phyloP scores from a whole-genome alignment of 257 asterid genomes.

The Asclepias syriaca region DNA sequence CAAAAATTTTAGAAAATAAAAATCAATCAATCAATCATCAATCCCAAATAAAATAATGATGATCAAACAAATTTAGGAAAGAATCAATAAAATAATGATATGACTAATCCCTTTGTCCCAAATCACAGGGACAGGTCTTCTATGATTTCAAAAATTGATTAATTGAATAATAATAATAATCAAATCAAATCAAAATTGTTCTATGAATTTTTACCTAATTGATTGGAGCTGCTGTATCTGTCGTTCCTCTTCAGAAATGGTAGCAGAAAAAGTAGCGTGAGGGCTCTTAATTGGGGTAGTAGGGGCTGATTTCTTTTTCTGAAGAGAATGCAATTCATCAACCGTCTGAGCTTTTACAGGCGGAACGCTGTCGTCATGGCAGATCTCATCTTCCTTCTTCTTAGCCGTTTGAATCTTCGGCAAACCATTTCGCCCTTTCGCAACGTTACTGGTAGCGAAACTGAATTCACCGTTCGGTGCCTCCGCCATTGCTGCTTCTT shows the following conservation, averaged over 20 bases:
- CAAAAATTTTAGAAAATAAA: background rate
- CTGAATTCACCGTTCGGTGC: conserved; percentile 43
- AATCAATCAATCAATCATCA: background rate
- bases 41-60: background rate
- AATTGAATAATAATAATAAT: no score
- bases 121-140: background rate
- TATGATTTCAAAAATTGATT: no score
- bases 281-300: conserved; percentile 58
- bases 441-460: conserved; percentile 26
- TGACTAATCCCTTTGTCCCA: background rate
- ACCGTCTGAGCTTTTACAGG: conserved; percentile 81
- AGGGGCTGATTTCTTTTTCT: conserved; percentile 81
- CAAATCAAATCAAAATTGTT: background rate
- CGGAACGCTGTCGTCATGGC: conserved; percentile 71
- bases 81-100: background rate
- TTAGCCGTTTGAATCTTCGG: conserved; percentile 73
- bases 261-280: conserved; percentile 34
- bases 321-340: conserved; percentile 84
- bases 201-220: conserved; percentile 41
- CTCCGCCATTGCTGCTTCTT: conserved; percentile 16
- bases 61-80: background rate
- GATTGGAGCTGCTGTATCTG: conserved; percentile 82
- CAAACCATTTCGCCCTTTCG: conserved; percentile 43
- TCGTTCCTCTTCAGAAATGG: conserved; percentile 51
- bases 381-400: conserved; percentile 39